Conservation (phyloP, 1,284 basidiomycete genomes). For the Inonotus hispidus region DNA sequence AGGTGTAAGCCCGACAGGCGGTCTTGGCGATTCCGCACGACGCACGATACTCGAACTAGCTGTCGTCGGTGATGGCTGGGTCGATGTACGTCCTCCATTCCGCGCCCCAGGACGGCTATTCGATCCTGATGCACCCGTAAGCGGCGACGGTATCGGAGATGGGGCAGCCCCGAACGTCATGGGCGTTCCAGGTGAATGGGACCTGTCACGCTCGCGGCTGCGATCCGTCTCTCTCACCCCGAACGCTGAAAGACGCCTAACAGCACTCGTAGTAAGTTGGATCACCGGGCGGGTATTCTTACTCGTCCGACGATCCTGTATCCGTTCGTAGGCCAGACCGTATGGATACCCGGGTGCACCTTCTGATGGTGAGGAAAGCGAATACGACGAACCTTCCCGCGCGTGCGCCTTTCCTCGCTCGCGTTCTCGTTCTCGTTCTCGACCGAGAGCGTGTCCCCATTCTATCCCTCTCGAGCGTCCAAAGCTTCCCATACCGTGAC, state of each 20-base stretch:
- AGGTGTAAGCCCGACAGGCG: constrained; percentile 39
- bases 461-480: constrained; percentile 9
- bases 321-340: constrained; percentile 7
- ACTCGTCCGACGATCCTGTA: constrained; percentile 1
- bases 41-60: not conserved
- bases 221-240: constrained; percentile 1
- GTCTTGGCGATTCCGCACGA: constrained; percentile 9
- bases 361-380: constrained; percentile 17
- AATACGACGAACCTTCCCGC: constrained; percentile 14
- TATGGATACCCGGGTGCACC: constrained; percentile 10
- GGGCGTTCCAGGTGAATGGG: constrained; percentile 2
- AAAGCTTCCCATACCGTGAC: not conserved
- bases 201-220: not conserved
- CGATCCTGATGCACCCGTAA: not conserved
- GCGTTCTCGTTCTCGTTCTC: constrained; percentile 1
- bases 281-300: constrained; percentile 2
- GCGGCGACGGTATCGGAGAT: not conserved
- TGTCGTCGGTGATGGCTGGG: not conserved
- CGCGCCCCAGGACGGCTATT: not conserved
- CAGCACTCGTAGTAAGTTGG: constrained; percentile 14
- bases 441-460: constrained; percentile 12
- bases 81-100: not conserved
- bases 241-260: constrained; percentile 10
- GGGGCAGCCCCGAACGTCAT: constrained; percentile 3
- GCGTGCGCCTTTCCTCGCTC: constrained; percentile 6